These are phyloP conservation scores for Coniophora puteana DNA, from an alignment of 1,284 basidiomycete species.

Conservation along the genomic window DNA sequence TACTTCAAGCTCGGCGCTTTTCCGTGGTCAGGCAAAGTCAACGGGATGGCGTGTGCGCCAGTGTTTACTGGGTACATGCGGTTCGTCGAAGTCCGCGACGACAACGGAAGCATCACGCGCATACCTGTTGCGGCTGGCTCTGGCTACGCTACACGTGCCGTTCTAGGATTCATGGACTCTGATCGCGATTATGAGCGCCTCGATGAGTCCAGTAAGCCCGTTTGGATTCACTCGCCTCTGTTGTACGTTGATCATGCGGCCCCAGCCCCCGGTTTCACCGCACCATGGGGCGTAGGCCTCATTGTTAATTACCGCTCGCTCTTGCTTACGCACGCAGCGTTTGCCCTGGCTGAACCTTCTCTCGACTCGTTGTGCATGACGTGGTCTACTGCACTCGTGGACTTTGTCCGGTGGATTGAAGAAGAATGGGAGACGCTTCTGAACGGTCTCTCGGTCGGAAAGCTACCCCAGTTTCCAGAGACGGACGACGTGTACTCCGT, in stretches of 20 bases:
- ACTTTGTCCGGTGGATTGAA: conserved; percentile 17
- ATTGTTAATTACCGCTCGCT: conserved; percentile 17
- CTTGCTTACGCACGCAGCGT: conserved; percentile 15
- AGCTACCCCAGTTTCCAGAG: conserved; percentile 16
- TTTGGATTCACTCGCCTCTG: too few species aligned
- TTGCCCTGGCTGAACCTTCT: conserved; percentile 15
- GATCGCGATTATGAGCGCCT: conserved; percentile 14
- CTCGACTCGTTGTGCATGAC: conserved; percentile 17
- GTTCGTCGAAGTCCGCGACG: conserved; percentile 8
- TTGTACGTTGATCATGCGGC: too few species aligned
- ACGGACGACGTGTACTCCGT: conserved; percentile 13
- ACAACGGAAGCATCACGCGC: conserved; percentile 3
- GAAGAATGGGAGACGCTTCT: conserved; percentile 19
- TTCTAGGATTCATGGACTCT: conserved; percentile 7
- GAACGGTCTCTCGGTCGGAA: conserved; percentile 12
- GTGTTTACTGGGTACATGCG: conserved; percentile 14
- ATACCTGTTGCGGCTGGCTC: conserved; percentile 12
- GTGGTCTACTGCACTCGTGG: conserved; percentile 14
- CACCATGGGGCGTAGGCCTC: conserved; percentile 15
- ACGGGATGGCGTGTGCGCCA: conserved; percentile 14
- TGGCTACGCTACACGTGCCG: conserved; percentile 16
- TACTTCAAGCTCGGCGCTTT: not conserved
- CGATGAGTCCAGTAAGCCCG: conserved; percentile 6
- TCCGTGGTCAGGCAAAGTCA: not conserved
- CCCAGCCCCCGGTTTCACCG: conserved; percentile 15